Base-by-base conservation (phyloP, 2,329 filamentous ascomycete species). In the Alternaria incomplexa region DNA sequence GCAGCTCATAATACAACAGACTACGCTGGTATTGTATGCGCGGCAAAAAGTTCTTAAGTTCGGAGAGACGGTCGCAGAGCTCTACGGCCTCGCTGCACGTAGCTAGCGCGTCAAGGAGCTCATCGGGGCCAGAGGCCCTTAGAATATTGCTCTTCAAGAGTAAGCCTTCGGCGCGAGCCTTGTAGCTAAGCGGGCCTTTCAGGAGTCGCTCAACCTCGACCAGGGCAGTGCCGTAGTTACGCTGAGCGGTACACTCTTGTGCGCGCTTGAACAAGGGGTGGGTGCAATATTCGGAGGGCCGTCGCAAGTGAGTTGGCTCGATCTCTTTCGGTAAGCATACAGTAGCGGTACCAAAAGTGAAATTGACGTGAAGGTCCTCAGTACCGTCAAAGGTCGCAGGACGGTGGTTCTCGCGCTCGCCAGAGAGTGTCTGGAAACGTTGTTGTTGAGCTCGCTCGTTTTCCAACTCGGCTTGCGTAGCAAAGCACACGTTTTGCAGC, bases 391-490 rank as follows among this genome's bases (percentile, higher is more conserved):
- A 32, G 4, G 53, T 23, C 15, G 55, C 32, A n/a, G 17, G 47
- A 13, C 26, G 50, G 25, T 25, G 46, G 8, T 40, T 58, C 20
- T 58, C 48, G 28, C 32, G 50, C 11, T 26, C 36, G 53, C 30
- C 36, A 7, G 59, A 63, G 11, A n/a, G 45, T 8, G 55, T 32
- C 8, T 66, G 56, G 13, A 64, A 50, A n/a, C 62, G 65, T 15
- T 65, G 71, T 9, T 66, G 65, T 9, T 70, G 61, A 11, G 47
- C 62, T 22, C 73, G 66, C 53, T 77, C 73, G 20, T 79, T 79
- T 53, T 77, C 73, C 17, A 78, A 51, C 23, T 77, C 75, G 10
- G 74, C 75, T 57, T 79, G 76, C 1, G 76, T 73, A 6, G 74
- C 73, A 20, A 75, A 69, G 56, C 73, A 75, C 0, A 77, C 66